Percentiles rank a stretch among this genome's conserved stretches.
phyloP scores from a whole-genome alignment of 768 basidiomycete genomes.

The Xerocomellus dryophilus region DNA sequence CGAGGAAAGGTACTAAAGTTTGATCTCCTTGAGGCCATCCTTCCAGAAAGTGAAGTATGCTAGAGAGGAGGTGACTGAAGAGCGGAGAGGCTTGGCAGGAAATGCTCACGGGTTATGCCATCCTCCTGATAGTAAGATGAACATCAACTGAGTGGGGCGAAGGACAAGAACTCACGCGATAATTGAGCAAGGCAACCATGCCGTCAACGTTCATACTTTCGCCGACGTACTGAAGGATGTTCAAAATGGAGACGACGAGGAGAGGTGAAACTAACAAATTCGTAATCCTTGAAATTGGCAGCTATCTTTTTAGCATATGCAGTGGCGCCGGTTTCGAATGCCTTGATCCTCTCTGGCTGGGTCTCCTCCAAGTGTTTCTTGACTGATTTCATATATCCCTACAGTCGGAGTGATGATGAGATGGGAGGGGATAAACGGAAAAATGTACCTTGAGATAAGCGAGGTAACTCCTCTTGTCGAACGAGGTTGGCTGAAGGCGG shows the following conservation, averaged over 20 bases:
- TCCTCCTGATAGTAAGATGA: constrained; percentile 51
- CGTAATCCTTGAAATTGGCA: constrained; percentile 87
- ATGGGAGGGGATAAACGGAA: neutral
- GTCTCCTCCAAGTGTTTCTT: constrained; percentile 58
- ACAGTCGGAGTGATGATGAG: neutral
- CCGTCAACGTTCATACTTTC: constrained; percentile 83
- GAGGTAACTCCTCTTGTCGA: constrained; percentile 90
- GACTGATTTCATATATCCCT: constrained; percentile 94
- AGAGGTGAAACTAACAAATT: constrained; percentile 63
- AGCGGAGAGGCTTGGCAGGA: neutral
- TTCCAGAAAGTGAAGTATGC: constrained; percentile 97
- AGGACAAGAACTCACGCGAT: constrained; percentile 53
- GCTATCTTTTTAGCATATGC: constrained; percentile 86
- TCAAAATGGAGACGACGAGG: neutral
- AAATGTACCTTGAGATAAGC: constrained; percentile 70
- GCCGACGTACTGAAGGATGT: constrained; percentile 55
- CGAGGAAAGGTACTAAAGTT: constrained; percentile 48
- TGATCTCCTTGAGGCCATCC: constrained; percentile 82
- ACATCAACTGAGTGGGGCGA: neutral
- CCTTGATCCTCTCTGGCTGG: constrained; percentile 58
- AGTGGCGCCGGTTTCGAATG: constrained; percentile 80
- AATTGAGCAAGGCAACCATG: constrained; percentile 93
- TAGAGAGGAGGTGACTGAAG: constrained; percentile 27
- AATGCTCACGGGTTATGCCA: constrained; percentile 71
- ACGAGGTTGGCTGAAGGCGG: constrained; percentile 75